Conservation (phyloP, 2,329 filamentous ascomycete genomes). For the Penicillium sp. region DNA sequence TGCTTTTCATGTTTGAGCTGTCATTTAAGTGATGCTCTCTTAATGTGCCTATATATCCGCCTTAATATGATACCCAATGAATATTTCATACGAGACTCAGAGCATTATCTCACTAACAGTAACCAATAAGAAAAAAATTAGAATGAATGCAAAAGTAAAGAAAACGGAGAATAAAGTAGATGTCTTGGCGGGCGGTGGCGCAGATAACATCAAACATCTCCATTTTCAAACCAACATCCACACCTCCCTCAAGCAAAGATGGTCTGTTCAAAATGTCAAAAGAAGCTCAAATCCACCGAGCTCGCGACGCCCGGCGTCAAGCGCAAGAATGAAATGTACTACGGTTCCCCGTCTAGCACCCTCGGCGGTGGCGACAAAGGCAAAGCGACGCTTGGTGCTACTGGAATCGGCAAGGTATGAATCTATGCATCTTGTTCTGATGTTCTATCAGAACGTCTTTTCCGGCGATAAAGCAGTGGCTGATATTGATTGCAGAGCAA, state of each 20-base stretch:
- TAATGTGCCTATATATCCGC: not conserved
- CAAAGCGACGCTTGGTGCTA: slow-evolving; percentile 56
- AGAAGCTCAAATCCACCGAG: slow-evolving; percentile 60
- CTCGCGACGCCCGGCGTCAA: slow-evolving; percentile 67
- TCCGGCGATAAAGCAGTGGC: slow-evolving; percentile 2
- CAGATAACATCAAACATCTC: slow-evolving; percentile 13
- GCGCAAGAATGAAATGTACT: slow-evolving; percentile 68
- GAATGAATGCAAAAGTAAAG: not conserved
- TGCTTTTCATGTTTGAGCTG: not conserved
- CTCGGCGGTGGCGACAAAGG: slow-evolving; percentile 32
- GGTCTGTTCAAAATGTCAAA: slow-evolving; percentile 67
- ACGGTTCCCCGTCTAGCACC: slow-evolving; percentile 55
- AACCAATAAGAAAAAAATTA: not conserved
- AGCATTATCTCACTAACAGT: not conserved
- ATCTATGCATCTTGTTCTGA: slow-evolving; percentile 2
- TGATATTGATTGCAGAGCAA: slow-evolving; percentile 54
- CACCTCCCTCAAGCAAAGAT: slow-evolving; percentile 37
- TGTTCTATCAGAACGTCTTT: no score
- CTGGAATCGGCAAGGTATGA: slow-evolving; percentile 60
- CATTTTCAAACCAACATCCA: slow-evolving; percentile 1
- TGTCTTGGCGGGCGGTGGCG: slow-evolving; percentile 23
- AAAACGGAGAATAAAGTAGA: not conserved
- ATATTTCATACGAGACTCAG: not conserved
- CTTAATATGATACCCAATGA: slow-evolving; percentile 3
- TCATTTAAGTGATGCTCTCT: not conserved